Evolutionary conservation across 768 basidiomycete species (phyloP).

Genomic region (Tulasnella sp.): DNA sequence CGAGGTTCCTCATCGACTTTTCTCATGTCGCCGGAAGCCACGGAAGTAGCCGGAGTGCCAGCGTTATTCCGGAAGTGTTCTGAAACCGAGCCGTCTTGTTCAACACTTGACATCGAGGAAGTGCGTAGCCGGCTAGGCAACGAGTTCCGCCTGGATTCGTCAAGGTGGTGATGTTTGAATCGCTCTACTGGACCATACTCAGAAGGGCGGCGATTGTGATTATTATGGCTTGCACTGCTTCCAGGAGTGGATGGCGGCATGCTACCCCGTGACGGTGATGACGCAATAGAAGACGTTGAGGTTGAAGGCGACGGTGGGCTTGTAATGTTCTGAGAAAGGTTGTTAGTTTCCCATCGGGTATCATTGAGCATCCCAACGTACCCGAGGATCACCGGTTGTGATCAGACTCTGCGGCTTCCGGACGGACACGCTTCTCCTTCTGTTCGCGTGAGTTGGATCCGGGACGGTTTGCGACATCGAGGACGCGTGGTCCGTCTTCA

Average conservation of each 20-base stretch:
- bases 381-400: constrained; percentile 50
- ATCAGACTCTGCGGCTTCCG: constrained; percentile 78
- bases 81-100: constrained; percentile 35
- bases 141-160: constrained; percentile 61
- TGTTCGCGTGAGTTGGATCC: constrained; percentile 26
- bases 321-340: constrained; percentile 41
- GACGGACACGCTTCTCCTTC: constrained; percentile 76
- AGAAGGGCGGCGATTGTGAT: constrained; percentile 75
- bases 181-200: constrained; percentile 83
- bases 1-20: constrained; percentile 9
- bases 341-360: neutral
- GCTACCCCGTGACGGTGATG: constrained; percentile 75
- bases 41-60: constrained; percentile 71
- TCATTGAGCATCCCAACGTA: constrained; percentile 8
- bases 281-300: constrained; percentile 84
- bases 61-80: constrained; percentile 39
- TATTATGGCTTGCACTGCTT: constrained; percentile 35
- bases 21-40: constrained; percentile 68
- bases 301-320: constrained; percentile 88
- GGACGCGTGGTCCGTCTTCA: constrained; percentile 82
- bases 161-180: constrained; percentile 76
- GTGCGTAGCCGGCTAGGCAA: constrained; percentile 84
- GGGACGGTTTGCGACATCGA: constrained; percentile 52
- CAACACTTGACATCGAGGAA: constrained; percentile 72
- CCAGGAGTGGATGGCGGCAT: constrained; percentile 62